Base-by-base conservation (phyloP, 2,329 filamentous ascomycete species). In the Diaporthe destruens region DNA sequence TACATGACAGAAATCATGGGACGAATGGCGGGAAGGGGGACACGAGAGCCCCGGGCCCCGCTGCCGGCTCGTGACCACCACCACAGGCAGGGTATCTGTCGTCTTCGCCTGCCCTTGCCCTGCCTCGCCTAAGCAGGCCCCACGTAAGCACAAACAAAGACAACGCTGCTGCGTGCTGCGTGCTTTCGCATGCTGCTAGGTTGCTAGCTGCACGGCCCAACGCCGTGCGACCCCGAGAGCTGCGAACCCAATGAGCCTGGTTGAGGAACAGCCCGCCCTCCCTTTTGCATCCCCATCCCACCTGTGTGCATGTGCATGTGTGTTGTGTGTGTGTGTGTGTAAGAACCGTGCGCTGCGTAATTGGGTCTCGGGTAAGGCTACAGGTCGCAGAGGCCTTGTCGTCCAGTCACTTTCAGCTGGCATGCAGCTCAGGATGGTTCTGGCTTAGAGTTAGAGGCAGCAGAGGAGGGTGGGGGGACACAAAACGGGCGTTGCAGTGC, bases 281-380 rank as follows among this genome's bases (percentile, higher is more conserved):
- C 51, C 25, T 12, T 25, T 55, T 47, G 44, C 18, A 47, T 47
- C 44, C 44, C 34, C 25, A 14, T 12, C 7, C 29, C 34, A 16
- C 47, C 42, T 32, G 25, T 49, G 25, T 29, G 18, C 20, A 25
- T 49, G 42, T 32, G 18, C 23, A 18, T 20, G 4, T 32, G 34
- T 59, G 23, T 20, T 34, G 25, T 20, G 4, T 32, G 34, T 59
- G 23, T 20, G 34, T 47, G 23, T 23, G 44, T 49, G 44, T 49
- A n/a, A n/a, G n/a, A 49, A 59, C 53, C n/a, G n/a, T 14, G n/a
- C 39, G 39, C 6, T 20, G 11, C 66, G 55, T 42, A 59, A 70
- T 42, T 70, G 67, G 67, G 44, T 57, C 44, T 34, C 67, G 67
- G 67, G 67, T 53, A 70, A 61, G 67, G 67, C 67, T 57, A 61